phyloP scores from a whole-genome alignment of 2,329 filamentous ascomycete genomes.

The Monilinia fructigena region DNA sequence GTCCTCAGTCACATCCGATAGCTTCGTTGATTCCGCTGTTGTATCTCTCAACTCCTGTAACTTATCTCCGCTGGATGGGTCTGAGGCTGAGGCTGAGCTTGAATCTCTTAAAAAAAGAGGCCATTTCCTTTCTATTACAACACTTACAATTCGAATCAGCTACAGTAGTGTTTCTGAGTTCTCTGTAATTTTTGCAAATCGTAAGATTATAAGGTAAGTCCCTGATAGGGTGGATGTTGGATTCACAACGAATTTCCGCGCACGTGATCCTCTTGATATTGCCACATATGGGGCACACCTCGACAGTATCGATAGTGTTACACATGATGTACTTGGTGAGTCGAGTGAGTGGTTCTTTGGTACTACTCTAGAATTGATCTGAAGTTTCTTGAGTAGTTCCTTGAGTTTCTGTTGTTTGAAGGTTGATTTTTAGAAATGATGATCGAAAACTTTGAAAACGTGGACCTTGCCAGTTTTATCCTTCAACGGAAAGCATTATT shows the following conservation, averaged over 20 bases:
- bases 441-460: not conserved
- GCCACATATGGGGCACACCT: not conserved
- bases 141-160: not conserved
- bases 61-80: not conserved
- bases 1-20: not conserved
- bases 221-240: not conserved
- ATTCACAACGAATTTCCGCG: not conserved
- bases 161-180: not conserved
- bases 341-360: not conserved
- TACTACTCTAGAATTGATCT: not conserved
- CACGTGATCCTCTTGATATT: not conserved
- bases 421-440: not conserved
- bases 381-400: not conserved
- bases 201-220: no score
- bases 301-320: not conserved
- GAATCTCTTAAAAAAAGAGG: not conserved
- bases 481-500: not conserved
- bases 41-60: not conserved
- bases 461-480: not conserved
- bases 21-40: not conserved
- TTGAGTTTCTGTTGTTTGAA: not conserved
- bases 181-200: not conserved
- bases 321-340: constrained; percentile 1
- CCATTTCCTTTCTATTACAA: not conserved
- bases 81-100: no score